Base-by-base conservation (phyloP, 192 early-diverging fungal genomes). In the Radiomyces spectabilis region DNA sequence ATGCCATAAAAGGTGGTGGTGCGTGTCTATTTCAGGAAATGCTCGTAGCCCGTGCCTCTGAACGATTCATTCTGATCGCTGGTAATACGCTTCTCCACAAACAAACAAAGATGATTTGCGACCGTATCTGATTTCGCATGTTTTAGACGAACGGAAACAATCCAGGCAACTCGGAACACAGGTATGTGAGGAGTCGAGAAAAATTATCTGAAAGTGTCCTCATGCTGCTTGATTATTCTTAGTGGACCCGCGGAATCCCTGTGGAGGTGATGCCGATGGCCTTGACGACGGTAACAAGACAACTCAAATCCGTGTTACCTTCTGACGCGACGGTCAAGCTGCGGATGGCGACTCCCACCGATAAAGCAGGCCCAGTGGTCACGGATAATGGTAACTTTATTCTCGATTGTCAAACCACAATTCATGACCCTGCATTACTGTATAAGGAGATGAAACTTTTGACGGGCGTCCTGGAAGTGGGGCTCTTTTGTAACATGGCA, bases 371-470 rank as follows among this genome's bases (percentile, higher is more conserved):
- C 1, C 94, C 94, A 2, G 87, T 93, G n/a, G 87, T 95, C 0
- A 95, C 92, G 4, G 94, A 97, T 66, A 93, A 92, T 54, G 92
- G 94, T 8, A 95, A 94, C 74, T 83, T 95, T 63, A 71, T 95
- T 25, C 73, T 97, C 27, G 94, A 97, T 68, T 89, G 84, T 2
- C 65, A 84, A 16, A 85, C 85, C 13, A 59, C 71, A 9, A 89
- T 94, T 53, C 46, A 70, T 16, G 77, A 85, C 21, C 85, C 89
- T 2, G 13, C 29, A 7, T 25, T 42, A 13, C 26, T 66, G 6
- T 53, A 34, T 25, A 37, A 55, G 41, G 67, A 76, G 16, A 69
- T 95, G 27, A 93, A 85, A 50, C 55, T 77, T 56, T 74, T 93
- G 5, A 86, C 91, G 0, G 94, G 94, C 27, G 88, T 97, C 18